These are phyloP conservation scores for Penicillium alfredii DNA, from an alignment of 495 filamentous ascomycete species.

Conservation along the genomic window DNA sequence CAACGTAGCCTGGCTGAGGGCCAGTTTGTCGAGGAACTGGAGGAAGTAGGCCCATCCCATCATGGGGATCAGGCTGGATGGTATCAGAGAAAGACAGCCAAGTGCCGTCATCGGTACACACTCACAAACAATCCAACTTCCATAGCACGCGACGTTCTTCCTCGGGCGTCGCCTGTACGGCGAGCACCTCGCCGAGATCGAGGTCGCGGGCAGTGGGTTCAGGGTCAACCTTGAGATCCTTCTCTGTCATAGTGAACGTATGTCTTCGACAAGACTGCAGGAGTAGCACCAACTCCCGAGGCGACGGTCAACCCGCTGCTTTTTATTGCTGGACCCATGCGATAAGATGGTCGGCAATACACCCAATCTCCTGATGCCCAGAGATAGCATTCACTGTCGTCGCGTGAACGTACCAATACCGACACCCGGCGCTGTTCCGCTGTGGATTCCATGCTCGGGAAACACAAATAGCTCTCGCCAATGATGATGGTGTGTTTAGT, in stretches of 20 bases:
- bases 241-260: constrained; percentile 1
- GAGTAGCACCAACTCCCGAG: no score
- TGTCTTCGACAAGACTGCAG: neutral
- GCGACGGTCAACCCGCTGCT: no score
- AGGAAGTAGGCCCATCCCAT: constrained; percentile 31
- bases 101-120: neutral
- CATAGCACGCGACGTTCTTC: constrained; percentile 23
- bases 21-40: constrained; percentile 52
- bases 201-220: constrained; percentile 17
- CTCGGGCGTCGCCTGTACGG: constrained; percentile 20
- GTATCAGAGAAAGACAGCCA: neutral
- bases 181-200: constrained; percentile 25
- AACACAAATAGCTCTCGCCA: neutral
- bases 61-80: constrained; percentile 38
- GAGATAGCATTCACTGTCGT: no score
- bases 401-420: constrained; percentile 15
- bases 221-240: constrained; percentile 5
- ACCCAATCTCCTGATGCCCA: no score
- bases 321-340: no score
- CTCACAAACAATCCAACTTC: constrained; percentile 30
- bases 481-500: neutral
- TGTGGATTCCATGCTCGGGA: constrained; percentile 11
- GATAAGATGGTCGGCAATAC: no score
- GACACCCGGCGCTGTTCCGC: constrained; percentile 10
- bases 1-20: constrained; percentile 45